Evolutionary conservation across 2,329 filamentous ascomycete species (phyloP), one percentile per base, ranked within the genome.

Genomic region (Fusarium denticulatum): DNA sequence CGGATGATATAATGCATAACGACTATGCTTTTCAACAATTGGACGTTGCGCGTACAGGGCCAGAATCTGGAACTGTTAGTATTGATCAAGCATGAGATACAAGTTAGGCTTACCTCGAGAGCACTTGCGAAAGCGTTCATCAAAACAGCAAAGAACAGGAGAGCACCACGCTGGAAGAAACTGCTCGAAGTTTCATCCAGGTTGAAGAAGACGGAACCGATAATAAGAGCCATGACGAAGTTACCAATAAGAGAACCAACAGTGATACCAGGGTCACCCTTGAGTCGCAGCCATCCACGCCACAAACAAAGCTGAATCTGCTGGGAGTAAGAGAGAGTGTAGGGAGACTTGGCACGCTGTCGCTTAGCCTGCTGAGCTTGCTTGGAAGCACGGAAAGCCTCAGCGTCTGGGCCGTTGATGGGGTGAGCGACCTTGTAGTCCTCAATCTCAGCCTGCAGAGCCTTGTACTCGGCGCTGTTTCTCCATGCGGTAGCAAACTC

Each of bases 1-100:
- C 0, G 95, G 94, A 78, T 97, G 95, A 78, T 97, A 97, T 24
- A 97, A 87, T 24, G 95, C 94, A 80, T 97, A 97, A 65, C 93
- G 90, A 63, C 88, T 85, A 77, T 98, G 95, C 81, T 97, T 97
- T 80, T 97, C 94, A 68, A 98, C 94, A 77, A 97, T 97, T 3
- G 93, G 93, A 42, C 95, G 92, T 88, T 97, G 95, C 5, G 93
- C 90, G 80, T 96, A 98, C 9, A 97, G 87, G 0, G 93, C 95
- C 39, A 96, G 83, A 79, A 97, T 96, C 86, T 92, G 68, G 1
- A 7, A 4, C 1, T n/a, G 63, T 71, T 16, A 67, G 65, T 49
- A 4, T 47, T 42, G 18, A 14, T 5, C 43, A 7, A 7, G 8
- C 18, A 2, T 20, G 7, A 11, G 7, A 22, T 14, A 30, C 0